Base-by-base conservation (phyloP, 2,329 filamentous ascomycete species). In the Nemania diffusa region DNA sequence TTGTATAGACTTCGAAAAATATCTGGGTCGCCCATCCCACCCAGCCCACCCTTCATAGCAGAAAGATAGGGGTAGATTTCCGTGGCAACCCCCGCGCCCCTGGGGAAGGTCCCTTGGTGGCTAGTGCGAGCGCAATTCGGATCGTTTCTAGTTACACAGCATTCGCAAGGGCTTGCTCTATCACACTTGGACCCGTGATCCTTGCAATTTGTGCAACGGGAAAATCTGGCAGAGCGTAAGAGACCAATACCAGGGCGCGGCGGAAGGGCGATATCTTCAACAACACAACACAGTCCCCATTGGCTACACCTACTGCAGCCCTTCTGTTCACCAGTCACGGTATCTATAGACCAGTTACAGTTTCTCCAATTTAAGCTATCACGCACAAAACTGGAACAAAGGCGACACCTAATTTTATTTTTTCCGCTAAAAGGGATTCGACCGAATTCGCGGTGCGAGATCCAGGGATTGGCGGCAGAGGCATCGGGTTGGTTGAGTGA, bases 61-160 rank as follows among this genome's bases (percentile, higher is more conserved):
- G 53, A 56, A 2, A 59, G 2, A 17, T 65, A 68, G 2, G 55
- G 50, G 13, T 62, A 68, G 5, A 63, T n/a, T 27, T 67, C 64
- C 5, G 11, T 20, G 7, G 50, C 62, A 17, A 20, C 2, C 1
- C 5, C 44, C 1, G 1, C 1, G 4, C 34, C 58, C 9, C 62
- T 57, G 17, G 11, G 5, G 13, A 62, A 53, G 4, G 9, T n/a
- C 1, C 58, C 64, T 1, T 13, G 3, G 20, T 13, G 8, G 15
- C 11, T 11, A 2, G 22, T 15, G 11, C 24, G 46, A 26, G 5
- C 4, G 24, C 46, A 27, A 6, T 2, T 7, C 8, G 46, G 4
- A 2, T 3, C 3, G 46, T 26, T 17, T 27, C 22, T 50, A 3
- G 2, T 9, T 20, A 24, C 40, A 42, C 40, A 42, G 17, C 17